Conservation (phyloP, 306 rosid species). For the Castanea crenata region DNA sequence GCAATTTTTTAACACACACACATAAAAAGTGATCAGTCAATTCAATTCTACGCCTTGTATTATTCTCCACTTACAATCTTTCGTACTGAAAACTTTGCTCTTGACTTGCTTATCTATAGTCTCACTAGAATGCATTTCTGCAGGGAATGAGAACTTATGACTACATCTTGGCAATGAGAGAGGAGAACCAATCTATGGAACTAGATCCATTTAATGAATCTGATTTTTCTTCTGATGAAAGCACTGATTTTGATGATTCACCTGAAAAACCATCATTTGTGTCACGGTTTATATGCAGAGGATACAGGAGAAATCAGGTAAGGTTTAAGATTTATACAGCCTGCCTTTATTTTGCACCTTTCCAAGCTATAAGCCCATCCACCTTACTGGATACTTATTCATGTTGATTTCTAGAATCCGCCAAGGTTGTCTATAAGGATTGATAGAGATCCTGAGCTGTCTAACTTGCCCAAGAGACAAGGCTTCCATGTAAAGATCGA, state of each 20-base stretch:
- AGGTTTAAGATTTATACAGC: conserved; percentile 2
- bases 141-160: conserved; percentile 98
- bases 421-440: conserved; percentile 71
- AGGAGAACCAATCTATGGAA: conserved; percentile 62
- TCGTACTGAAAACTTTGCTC: neutral
- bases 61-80: neutral
- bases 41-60: neutral
- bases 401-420: conserved; percentile 52
- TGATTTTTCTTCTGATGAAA: conserved; percentile 77
- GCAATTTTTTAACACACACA: too few relatives aligned
- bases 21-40: neutral
- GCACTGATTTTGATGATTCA: conserved; percentile 80
- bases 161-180: conserved; percentile 91
- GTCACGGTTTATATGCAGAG: conserved; percentile 67
- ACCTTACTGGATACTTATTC: conserved; percentile 16
- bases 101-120: conserved; percentile 9
- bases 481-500: conserved; percentile 70
- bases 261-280: conserved; percentile 69
- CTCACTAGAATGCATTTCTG: conserved; percentile 6
- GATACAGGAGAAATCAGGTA: conserved; percentile 51
- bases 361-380: neutral
- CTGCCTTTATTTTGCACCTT: conserved; percentile 1
- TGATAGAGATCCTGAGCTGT: conserved; percentile 60
- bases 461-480: conserved; percentile 46
- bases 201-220: conserved; percentile 65